Percentiles rank a stretch among this genome's conserved stretches.
phyloP scores from a whole-genome alignment of 257 asterid genomes.

The Nicotiana tabacum region DNA sequence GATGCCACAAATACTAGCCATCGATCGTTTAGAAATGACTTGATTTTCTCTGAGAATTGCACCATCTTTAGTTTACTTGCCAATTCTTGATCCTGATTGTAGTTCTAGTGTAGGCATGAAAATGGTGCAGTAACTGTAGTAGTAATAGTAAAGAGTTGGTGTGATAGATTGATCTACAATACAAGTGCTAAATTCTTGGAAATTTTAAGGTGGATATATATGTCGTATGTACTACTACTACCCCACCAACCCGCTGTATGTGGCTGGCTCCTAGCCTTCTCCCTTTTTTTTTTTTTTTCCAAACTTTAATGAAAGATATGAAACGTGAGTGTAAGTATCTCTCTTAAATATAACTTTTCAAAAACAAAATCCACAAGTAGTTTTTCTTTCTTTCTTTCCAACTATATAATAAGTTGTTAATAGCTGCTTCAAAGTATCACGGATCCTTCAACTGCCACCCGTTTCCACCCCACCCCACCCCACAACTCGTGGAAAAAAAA shows the following conservation, averaged over 20 bases:
- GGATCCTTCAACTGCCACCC: too few species aligned
- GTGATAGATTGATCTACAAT: not conserved
- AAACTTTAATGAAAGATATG: not conserved
- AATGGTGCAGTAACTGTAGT: not conserved
- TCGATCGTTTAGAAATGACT: slow-evolving; percentile 43
- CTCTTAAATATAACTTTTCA: not conserved
- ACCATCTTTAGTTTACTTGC: not conserved
- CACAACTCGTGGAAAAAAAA: too few species aligned
- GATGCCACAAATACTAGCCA: slow-evolving; percentile 96
- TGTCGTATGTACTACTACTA: not conserved
- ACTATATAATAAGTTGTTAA: too few species aligned
- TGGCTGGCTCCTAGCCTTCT: not conserved
- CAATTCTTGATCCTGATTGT: not conserved
- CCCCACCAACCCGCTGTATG: not conserved
- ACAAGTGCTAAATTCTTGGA: not conserved
- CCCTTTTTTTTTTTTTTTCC: not conserved
- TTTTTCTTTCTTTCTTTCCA: too few species aligned
- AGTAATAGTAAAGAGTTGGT: not conserved
- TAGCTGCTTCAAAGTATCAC: too few species aligned
- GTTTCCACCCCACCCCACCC: too few species aligned
- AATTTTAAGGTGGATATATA: not conserved
- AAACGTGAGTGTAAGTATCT: not conserved
- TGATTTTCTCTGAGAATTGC: slow-evolving; percentile 19
- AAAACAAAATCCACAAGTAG: too few species aligned
- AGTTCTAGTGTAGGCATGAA: not conserved